Conservation (phyloP, 495 filamentous ascomycete genomes). For the Lepidopterella palustris region DNA sequence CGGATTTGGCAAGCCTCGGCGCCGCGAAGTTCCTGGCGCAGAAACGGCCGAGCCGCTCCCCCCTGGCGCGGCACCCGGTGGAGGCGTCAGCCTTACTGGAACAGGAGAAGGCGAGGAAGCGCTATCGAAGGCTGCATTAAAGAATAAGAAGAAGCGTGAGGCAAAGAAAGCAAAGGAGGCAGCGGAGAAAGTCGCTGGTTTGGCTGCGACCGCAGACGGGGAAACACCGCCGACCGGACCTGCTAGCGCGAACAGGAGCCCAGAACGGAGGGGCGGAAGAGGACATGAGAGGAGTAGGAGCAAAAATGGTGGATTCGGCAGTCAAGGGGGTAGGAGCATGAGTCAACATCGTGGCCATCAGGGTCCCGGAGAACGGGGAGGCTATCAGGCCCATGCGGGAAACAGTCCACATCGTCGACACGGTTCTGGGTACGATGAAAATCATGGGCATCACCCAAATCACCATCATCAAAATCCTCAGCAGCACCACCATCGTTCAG, state of each 20-base stretch:
- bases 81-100: conserved; percentile 55
- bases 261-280: conserved; percentile 53
- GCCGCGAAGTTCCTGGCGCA: conserved; percentile 74
- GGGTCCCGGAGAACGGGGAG: conserved; percentile 37
- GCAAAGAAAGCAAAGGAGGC: conserved; percentile 87
- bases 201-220: conserved; percentile 28
- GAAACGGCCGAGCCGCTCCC: conserved; percentile 55
- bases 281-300: conserved; percentile 54
- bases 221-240: conserved; percentile 16
- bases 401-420: conserved; percentile 29
- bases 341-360: conserved; percentile 34
- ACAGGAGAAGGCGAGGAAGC: conserved; percentile 56
- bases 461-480: conserved; percentile 16
- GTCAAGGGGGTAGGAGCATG: conserved; percentile 27
- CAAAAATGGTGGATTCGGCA: conserved; percentile 38
- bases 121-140: conserved; percentile 78
- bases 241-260: conserved; percentile 47
- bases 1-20: conserved; percentile 61
- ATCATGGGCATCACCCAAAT: conserved; percentile 14
- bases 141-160: conserved; percentile 99
- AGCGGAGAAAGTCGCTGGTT: conserved; percentile 46
- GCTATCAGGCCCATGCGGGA: too few species aligned
- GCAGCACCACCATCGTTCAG: conserved; percentile 6
- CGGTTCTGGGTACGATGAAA: conserved; percentile 19
- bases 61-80: conserved; percentile 62